Evolutionary conservation across 2,329 filamentous ascomycete genomes (phyloP).

Genomic region (Escovopsis sp.): DNA sequence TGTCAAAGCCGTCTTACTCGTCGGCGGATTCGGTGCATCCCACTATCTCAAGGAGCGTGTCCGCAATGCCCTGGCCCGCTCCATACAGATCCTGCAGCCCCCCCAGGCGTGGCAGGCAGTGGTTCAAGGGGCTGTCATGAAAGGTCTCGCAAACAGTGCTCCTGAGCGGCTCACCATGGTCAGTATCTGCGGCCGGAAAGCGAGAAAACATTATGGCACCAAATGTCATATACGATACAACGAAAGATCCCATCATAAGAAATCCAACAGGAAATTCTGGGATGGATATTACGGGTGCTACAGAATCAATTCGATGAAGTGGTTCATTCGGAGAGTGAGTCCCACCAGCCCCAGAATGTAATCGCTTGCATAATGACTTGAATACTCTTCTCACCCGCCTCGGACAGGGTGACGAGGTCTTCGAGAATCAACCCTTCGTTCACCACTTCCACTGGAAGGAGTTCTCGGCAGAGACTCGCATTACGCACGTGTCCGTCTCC

Average conservation of each 20-base stretch:
- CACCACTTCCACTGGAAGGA: too few species aligned
- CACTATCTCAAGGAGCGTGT: constrained; percentile 28
- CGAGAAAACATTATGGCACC: constrained; percentile 29
- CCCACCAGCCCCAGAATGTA: background rate
- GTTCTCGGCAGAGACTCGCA: constrained; percentile 17
- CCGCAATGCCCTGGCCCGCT: constrained; percentile 16
- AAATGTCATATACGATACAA: constrained; percentile 18
- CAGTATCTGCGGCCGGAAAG: constrained; percentile 23
- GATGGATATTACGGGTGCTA: constrained; percentile 21
- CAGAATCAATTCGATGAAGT: constrained; percentile 25
- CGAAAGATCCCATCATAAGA: constrained; percentile 14
- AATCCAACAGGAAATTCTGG: constrained; percentile 20
- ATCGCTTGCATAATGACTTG: background rate
- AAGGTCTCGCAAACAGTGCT: constrained; percentile 24
- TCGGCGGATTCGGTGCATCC: constrained; percentile 31
- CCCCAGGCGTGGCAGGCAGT: constrained; percentile 32
- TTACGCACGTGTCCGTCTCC: constrained; percentile 18
- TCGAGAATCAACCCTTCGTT: constrained; percentile 24
- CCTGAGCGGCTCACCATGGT: constrained; percentile 21
- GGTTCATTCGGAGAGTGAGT: constrained; percentile 25
- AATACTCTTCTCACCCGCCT: background rate
- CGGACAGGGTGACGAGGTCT: constrained; percentile 20
- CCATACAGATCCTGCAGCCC: constrained; percentile 28
- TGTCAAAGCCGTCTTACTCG: constrained; percentile 26
- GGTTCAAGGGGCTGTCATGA: constrained; percentile 33